Evolutionary conservation across 129 eudicot species (phyloP), one percentile per base, ranked within the genome.

Genomic region (Flaveria linearis): DNA sequence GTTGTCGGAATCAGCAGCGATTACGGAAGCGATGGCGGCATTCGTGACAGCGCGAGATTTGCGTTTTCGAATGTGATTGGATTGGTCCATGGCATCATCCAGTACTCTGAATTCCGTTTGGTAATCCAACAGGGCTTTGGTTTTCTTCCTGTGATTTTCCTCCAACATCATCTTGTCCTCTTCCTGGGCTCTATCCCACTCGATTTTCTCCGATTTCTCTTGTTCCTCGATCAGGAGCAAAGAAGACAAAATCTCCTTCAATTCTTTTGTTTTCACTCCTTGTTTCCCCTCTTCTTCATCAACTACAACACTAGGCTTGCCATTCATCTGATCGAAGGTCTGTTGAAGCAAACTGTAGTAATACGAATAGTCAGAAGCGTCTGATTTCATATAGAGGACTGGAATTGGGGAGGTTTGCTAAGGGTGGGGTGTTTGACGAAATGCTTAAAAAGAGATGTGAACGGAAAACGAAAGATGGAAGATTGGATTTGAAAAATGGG

Each of bases 171-270:
- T 16, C 82, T 66, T 85, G 17, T 92, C 90, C 69, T 88, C 86
- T 42, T 76, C 69, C 45, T 76, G 47, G 18, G 82, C 83, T 78
- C 63, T 78, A 5, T 73, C 84, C 75, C 84, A 69, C 15, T 85
- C 94, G 4, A 72, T 64, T 16, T 84, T 80, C 14, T 90, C 97
- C 4, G 76, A 52, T 81, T 88, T 93, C 70, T 90, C 97, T 39
- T 93, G 97, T 47, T 93, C 98, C 3, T 91, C 96, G 36, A 93
- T 86, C 75, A 93, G 68, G 56, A 88, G 62, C 55, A 91, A 79
- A 14, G 97, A 85, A 0, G 97, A 87, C 0, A 88, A 50, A 68
- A 91, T 88, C 85, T 93, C 93, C 64, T 84, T 86, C 72, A 88
- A 61, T 61, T 87, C 96, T 71, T 90, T 90, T 1, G 92, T 80